These are phyloP conservation scores for Crithidia fasciculata DNA, from an alignment of 208 protist species.

Conservation along the genomic window DNA sequence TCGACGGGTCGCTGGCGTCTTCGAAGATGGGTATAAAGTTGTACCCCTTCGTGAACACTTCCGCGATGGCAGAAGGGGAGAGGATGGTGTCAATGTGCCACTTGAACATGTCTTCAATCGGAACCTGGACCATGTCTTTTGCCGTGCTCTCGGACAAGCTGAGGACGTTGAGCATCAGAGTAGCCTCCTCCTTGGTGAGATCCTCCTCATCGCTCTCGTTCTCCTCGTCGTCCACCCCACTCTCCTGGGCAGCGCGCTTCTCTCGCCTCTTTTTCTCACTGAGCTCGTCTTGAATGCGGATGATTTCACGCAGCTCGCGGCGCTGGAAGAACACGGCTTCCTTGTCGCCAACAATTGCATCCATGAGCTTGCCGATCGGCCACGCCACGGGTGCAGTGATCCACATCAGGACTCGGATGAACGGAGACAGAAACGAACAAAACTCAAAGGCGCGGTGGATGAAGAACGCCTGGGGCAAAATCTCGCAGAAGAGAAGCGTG, in stretches of 20 bases:
- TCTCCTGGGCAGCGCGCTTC: conserved; percentile 31
- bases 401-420: conserved; percentile 62
- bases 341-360: conserved; percentile 65
- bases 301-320: conserved; percentile 59
- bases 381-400: conserved; percentile 62
- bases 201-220: conserved; percentile 51
- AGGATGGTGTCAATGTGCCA: conserved; percentile 55
- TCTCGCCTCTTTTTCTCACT: conserved; percentile 24
- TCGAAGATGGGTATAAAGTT: conserved; percentile 67
- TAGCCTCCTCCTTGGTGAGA: conserved; percentile 60
- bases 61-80: conserved; percentile 42
- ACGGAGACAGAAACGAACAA: conserved; percentile 53
- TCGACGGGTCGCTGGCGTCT: conserved; percentile 42
- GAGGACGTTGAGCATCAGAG: conserved; percentile 75
- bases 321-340: conserved; percentile 67
- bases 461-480: conserved; percentile 77
- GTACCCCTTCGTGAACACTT: conserved; percentile 56
- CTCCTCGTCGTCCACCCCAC: conserved; percentile 19
- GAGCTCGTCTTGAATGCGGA: conserved; percentile 65
- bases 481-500: conserved; percentile 77
- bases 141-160: conserved; percentile 65
- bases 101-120: conserved; percentile 53
- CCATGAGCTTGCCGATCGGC: conserved; percentile 70
- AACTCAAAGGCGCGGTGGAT: conserved; percentile 62
- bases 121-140: conserved; percentile 45